Conservation (phyloP, 2,329 filamentous ascomycete species). For the Fusarium ramigenum region DNA sequence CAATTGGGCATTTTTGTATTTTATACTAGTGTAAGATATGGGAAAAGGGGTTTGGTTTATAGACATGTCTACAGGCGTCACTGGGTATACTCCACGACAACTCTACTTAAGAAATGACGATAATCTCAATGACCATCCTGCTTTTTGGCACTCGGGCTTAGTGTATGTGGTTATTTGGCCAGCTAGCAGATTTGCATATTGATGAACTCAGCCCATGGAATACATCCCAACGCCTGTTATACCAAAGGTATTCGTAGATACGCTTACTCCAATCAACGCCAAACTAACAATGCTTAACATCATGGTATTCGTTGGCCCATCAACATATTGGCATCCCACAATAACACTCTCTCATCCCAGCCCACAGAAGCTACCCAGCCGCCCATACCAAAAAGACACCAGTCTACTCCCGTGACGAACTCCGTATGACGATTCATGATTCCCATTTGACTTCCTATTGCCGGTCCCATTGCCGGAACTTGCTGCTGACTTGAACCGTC, state of each 20-base stretch:
- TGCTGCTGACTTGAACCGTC: constrained; percentile 66
- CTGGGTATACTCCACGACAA: constrained; percentile 34
- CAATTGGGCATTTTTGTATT: constrained; percentile 41
- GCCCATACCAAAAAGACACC: constrained; percentile 95
- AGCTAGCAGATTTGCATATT: not conserved
- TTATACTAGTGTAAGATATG: constrained; percentile 37
- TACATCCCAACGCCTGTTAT: not conserved
- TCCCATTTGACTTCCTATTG: constrained; percentile 77
- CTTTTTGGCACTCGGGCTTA: not conserved
- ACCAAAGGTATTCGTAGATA: not conserved
- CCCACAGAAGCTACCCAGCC: constrained; percentile 95
- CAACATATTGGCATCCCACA: constrained; percentile 84
- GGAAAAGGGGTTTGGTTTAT: constrained; percentile 38
- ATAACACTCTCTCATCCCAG: constrained; percentile 90
- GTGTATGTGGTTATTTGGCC: not conserved
- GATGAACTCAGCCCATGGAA: not conserved
- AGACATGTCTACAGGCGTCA: constrained; percentile 39
- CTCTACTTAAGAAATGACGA: constrained; percentile 43
- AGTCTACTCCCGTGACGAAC: constrained; percentile 95
- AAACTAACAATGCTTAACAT: constrained; percentile 1
- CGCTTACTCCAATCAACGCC: constrained; percentile 33
- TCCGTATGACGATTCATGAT: constrained; percentile 94
- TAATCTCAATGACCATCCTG: constrained; percentile 6
- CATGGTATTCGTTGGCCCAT: constrained; percentile 44
- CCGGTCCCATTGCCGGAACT: constrained; percentile 49